A percentile compares a stretch with the other conserved stretches of the same genome.
These are phyloP conservation scores for Trypanosoma brucei DNA, from an alignment of 208 protist genomes.

Conservation along the genomic window DNA sequence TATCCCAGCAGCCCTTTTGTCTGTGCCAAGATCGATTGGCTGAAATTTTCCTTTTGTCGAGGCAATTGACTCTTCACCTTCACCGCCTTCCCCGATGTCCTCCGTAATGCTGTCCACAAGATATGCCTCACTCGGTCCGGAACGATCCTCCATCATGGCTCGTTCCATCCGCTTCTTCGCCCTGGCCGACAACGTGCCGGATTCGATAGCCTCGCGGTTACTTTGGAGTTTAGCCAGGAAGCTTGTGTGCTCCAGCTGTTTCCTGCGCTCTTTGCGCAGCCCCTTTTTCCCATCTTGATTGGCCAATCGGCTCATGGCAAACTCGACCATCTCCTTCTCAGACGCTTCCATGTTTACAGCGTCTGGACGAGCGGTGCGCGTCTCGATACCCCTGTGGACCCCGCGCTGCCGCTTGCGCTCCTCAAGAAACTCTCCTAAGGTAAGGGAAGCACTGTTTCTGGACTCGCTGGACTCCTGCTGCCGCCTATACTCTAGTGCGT, in stretches of 20 bases:
- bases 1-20: conserved; percentile 61
- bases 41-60: conserved; percentile 28
- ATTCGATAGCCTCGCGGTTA: conserved; percentile 95
- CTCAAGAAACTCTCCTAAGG: conserved; percentile 68
- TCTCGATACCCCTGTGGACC: conserved; percentile 91
- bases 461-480: conserved; percentile 27
- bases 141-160: conserved; percentile 70
- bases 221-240: conserved; percentile 97
- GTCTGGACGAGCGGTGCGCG: conserved; percentile 94
- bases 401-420: conserved; percentile 57
- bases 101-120: conserved; percentile 19
- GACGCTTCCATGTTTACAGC: conserved; percentile 97
- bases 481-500: conserved; percentile 75
- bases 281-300: conserved; percentile 99
- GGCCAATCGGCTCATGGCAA: conserved; percentile 98
- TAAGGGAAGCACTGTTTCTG: conserved; percentile 26
- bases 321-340: conserved; percentile 97
- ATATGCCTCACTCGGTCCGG: conserved; percentile 16
- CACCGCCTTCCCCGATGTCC: conserved; percentile 19
- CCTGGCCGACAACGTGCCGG: conserved; percentile 86
- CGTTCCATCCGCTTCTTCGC: conserved; percentile 59
- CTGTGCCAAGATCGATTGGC: conserved; percentile 64
- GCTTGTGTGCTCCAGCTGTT: conserved; percentile 96
- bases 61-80: conserved; percentile 5
- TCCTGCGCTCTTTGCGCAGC: conserved; percentile 97